Percentiles rank a stretch among this genome's conserved stretches.
phyloP scores from a whole-genome alignment of 208 protist genomes.

The Phytomonas francai region DNA sequence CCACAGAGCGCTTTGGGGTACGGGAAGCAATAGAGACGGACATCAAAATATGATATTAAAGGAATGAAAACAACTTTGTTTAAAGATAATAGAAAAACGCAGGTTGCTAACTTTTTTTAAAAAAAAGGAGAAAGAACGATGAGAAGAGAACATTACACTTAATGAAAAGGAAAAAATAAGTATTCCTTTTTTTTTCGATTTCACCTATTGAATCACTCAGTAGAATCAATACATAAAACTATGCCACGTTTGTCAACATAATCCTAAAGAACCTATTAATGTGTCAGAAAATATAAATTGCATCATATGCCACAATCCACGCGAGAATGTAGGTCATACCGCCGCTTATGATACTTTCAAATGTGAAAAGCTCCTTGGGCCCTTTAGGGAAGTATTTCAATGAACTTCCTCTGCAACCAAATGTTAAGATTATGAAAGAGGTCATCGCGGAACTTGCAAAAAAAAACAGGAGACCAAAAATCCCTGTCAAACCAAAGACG shows the following conservation, averaged over 20 bases:
- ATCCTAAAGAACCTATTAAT: conserved; percentile 5
- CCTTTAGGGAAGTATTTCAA: conserved; percentile 74
- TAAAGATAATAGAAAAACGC: conserved; percentile 11
- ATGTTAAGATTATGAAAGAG: conserved; percentile 44
- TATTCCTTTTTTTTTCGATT: conserved; percentile 15
- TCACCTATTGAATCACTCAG: background rate
- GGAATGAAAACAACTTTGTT: conserved; percentile 7
- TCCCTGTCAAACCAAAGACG: conserved; percentile 61
- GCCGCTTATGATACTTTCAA: conserved; percentile 46
- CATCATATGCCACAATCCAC: conserved; percentile 84
- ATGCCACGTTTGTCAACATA: background rate
- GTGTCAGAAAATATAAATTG: conserved; percentile 82
- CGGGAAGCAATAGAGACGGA: conserved; percentile 11
- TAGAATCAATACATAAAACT: background rate
- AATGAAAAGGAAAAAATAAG: conserved; percentile 13
- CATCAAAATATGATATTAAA: conserved; percentile 3
- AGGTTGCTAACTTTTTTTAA: conserved; percentile 6
- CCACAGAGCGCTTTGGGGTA: conserved; percentile 27
- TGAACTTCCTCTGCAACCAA: conserved; percentile 45
- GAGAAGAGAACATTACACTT: conserved; percentile 10
- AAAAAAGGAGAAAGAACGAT: conserved; percentile 12
- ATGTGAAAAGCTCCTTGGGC: conserved; percentile 52
- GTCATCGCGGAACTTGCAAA: conserved; percentile 36
- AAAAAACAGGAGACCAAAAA: conserved; percentile 69
- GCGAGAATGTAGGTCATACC: conserved; percentile 79